Evolutionary conservation across 2,329 filamentous ascomycete genomes (phyloP).

Genomic region (Zymoseptoria crescenta): DNA sequence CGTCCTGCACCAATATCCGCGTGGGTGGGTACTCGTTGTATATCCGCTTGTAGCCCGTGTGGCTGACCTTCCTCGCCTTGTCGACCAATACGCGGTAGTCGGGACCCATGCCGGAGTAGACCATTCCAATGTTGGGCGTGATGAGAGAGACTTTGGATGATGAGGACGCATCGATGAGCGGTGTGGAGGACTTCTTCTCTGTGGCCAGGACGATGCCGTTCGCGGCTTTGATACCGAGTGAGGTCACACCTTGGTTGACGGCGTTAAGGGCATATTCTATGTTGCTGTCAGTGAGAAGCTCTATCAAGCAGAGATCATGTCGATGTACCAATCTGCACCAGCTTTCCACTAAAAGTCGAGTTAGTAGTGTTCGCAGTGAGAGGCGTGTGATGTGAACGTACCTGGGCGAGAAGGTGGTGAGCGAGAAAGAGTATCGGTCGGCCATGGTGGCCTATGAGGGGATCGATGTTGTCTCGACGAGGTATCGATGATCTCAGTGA

Average conservation of each 20-base stretch:
- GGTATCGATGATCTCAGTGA: not conserved
- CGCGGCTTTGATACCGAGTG: slow-evolving; percentile 97
- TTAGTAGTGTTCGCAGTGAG: slow-evolving; percentile 36
- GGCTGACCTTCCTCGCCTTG: slow-evolving; percentile 94
- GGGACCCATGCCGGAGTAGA: slow-evolving; percentile 97
- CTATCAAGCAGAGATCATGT: not conserved
- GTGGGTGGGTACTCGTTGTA: slow-evolving; percentile 99
- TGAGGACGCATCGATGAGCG: slow-evolving; percentile 88
- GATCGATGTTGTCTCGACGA: not conserved
- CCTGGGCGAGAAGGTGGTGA: slow-evolving; percentile 99
- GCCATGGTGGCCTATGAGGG: slow-evolving; percentile 58
- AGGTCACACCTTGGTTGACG: slow-evolving; percentile 98
- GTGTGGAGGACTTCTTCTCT: slow-evolving; percentile 98
- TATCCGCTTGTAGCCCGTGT: slow-evolving; percentile 98
- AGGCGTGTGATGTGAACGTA: slow-evolving; percentile 44
- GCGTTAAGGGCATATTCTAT: slow-evolving; percentile 97
- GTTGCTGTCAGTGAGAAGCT: not conserved
- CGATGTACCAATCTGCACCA: slow-evolving; percentile 84
- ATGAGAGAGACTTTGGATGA: slow-evolving; percentile 96
- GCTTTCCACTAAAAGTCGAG: slow-evolving; percentile 70
- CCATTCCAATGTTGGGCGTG: slow-evolving; percentile 99
- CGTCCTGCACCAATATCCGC: slow-evolving; percentile 96
- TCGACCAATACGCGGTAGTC: slow-evolving; percentile 97
- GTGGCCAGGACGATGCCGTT: slow-evolving; percentile 98
- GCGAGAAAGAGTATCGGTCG: slow-evolving; percentile 97